phyloP scores from a whole-genome alignment of 192 early-diverging fungal species.

The Podila clonocystis region DNA sequence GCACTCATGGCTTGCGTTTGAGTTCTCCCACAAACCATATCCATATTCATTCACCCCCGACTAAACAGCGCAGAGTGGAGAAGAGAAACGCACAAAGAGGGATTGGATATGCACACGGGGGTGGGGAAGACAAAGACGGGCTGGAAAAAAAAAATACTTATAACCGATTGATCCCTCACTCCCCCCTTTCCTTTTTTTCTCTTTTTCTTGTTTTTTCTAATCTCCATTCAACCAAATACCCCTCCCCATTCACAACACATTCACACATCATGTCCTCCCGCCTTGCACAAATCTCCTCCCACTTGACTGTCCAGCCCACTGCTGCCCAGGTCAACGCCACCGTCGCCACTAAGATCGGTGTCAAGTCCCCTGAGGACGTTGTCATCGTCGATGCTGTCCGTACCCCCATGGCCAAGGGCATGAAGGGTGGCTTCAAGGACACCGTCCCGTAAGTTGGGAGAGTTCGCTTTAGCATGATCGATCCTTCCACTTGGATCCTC shows the following conservation, averaged over 20 bases:
- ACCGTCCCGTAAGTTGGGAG: constrained; percentile 71
- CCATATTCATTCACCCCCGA: no score
- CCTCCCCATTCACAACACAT: not conserved
- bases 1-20: no score
- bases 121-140: no score
- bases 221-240: constrained; percentile 9
- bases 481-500: not conserved
- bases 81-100: no score
- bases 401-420: constrained; percentile 77
- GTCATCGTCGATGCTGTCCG: constrained; percentile 85
- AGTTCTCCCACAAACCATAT: no score
- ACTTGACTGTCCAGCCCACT: constrained; percentile 57
- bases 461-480: not conserved
- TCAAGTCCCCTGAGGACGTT: constrained; percentile 84
- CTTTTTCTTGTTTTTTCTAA: constrained; percentile 16
- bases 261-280: constrained; percentile 60
- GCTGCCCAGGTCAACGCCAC: constrained; percentile 27
- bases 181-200: constrained; percentile 1
- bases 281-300: constrained; percentile 63
- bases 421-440: constrained; percentile 86
- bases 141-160: no score
- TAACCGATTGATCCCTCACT: no score
- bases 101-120: no score
- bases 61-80: no score
- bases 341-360: constrained; percentile 55